Evolutionary conservation across 768 basidiomycete species (phyloP).

Genomic region (Panaeolus cyanescens): DNA sequence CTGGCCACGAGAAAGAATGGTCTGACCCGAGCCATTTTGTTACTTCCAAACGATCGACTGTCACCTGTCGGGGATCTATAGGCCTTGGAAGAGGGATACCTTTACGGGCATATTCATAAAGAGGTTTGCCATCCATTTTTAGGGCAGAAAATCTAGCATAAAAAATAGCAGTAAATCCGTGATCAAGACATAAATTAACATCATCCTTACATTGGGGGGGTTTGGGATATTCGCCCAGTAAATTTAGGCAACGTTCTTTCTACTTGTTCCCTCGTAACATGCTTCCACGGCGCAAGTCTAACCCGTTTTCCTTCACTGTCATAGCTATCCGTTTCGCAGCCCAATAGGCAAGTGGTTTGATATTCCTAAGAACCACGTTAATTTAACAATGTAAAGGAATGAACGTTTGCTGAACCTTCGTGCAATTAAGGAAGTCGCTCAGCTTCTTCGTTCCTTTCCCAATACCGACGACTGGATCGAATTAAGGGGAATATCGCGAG

Average conservation of each 20-base stretch:
- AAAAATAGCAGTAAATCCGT: slow-evolving; percentile 6
- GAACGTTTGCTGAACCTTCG: slow-evolving; percentile 62
- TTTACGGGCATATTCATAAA: slow-evolving; percentile 94
- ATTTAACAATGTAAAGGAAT: neutral
- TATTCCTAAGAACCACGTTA: slow-evolving; percentile 69
- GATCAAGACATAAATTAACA: neutral
- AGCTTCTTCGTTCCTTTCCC: slow-evolving; percentile 90
- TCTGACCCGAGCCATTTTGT: slow-evolving; percentile 74
- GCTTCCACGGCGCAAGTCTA: slow-evolving; percentile 74
- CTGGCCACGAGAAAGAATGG: slow-evolving; percentile 81
- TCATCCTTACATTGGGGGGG: slow-evolving; percentile 80
- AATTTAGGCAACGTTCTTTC: slow-evolving; percentile 72
- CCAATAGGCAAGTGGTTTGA: slow-evolving; percentile 84
- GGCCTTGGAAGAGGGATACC: slow-evolving; percentile 91
- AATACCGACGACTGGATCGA: slow-evolving; percentile 75
- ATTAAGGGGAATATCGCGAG: neutral
- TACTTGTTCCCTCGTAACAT: slow-evolving; percentile 79
- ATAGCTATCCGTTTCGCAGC: slow-evolving; percentile 93
- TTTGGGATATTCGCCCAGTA: slow-evolving; percentile 85
- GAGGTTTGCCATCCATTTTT: slow-evolving; percentile 96
- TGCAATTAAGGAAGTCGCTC: slow-evolving; percentile 79
- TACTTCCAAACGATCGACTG: slow-evolving; percentile 79
- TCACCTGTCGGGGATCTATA: slow-evolving; percentile 85
- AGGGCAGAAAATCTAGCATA: slow-evolving; percentile 86
- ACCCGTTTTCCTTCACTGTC: slow-evolving; percentile 89